phyloP scores from a whole-genome alignment of 768 basidiomycete genomes.

The Mycena venus region DNA sequence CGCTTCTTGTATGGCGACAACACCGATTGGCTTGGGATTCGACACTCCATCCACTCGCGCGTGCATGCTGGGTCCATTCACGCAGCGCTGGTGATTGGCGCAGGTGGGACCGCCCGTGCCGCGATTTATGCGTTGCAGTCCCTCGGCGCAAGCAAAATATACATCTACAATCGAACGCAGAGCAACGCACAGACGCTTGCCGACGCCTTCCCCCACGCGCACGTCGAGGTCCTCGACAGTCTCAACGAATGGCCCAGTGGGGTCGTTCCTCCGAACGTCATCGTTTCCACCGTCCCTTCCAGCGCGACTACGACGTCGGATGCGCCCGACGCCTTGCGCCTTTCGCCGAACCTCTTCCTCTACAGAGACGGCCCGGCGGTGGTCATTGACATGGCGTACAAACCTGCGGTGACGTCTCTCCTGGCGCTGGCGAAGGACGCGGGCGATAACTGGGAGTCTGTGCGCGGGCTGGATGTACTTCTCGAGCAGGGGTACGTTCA shows the following conservation, averaged over 20 bases:
- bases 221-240: slow-evolving; percentile 70
- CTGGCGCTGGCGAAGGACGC: slow-evolving; percentile 71
- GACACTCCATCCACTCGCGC: slow-evolving; percentile 61
- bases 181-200: slow-evolving; percentile 81
- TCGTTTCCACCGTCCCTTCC: slow-evolving; percentile 92
- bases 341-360: slow-evolving; percentile 71
- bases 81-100: slow-evolving; percentile 89
- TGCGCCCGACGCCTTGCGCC: slow-evolving; percentile 54
- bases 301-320: slow-evolving; percentile 61
- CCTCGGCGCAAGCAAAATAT: slow-evolving; percentile 78
- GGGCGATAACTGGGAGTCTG: slow-evolving; percentile 71
- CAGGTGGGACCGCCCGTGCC: slow-evolving; percentile 94
- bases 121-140: slow-evolving; percentile 90
- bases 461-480: slow-evolving; percentile 88
- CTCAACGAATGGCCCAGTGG: slow-evolving; percentile 67
- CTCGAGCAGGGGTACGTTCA: slow-evolving; percentile 92
- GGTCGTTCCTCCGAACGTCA: slow-evolving; percentile 70
- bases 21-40: slow-evolving; percentile 95
- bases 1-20: slow-evolving; percentile 89
- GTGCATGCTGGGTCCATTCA: slow-evolving; percentile 56
- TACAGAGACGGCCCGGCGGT: slow-evolving; percentile 66
- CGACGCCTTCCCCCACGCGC: slow-evolving; percentile 73
- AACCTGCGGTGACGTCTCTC: slow-evolving; percentile 88
- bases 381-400: slow-evolving; percentile 96
- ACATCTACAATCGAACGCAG: slow-evolving; percentile 89